These are phyloP conservation scores for Aspergillus proliferans DNA, from an alignment of 2,329 filamentous ascomycete genomes.

Conservation along the genomic window DNA sequence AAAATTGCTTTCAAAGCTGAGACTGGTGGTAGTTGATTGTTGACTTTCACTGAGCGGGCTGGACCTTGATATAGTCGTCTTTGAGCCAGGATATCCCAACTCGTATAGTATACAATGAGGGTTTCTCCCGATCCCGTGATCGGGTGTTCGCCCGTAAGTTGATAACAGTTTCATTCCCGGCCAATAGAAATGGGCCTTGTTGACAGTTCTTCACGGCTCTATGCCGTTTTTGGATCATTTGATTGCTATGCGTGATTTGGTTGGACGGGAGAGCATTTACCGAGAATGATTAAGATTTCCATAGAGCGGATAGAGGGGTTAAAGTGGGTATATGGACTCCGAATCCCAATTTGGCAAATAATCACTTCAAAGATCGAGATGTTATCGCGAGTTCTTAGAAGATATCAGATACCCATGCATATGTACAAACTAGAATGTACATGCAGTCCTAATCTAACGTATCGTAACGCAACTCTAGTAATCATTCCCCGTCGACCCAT, in stretches of 20 bases:
- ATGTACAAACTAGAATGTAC: too few relatives aligned
- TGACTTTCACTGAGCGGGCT: background rate
- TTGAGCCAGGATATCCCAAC: background rate
- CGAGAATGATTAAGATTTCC: too few relatives aligned
- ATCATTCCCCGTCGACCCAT: constrained; percentile 15
- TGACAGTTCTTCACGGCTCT: too few relatives aligned
- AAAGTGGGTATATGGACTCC: too few relatives aligned
- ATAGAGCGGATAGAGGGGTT: too few relatives aligned
- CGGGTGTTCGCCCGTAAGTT: background rate
- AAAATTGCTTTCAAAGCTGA: background rate
- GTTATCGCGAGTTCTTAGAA: too few relatives aligned
- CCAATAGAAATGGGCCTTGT: background rate
- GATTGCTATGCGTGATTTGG: too few relatives aligned
- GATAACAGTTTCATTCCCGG: background rate
- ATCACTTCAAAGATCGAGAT: too few relatives aligned
- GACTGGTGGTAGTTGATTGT: background rate
- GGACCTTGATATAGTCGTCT: background rate
- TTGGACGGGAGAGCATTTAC: too few relatives aligned
- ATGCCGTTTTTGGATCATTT: too few relatives aligned
- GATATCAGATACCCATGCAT: too few relatives aligned
- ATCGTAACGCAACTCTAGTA: constrained; percentile 7
- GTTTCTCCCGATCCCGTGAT: background rate
- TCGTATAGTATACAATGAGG: background rate
- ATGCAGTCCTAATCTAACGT: background rate
- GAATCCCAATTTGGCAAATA: too few relatives aligned